Conservation (phyloP, 179 eudicot genomes). For the Actinidia polygama region DNA sequence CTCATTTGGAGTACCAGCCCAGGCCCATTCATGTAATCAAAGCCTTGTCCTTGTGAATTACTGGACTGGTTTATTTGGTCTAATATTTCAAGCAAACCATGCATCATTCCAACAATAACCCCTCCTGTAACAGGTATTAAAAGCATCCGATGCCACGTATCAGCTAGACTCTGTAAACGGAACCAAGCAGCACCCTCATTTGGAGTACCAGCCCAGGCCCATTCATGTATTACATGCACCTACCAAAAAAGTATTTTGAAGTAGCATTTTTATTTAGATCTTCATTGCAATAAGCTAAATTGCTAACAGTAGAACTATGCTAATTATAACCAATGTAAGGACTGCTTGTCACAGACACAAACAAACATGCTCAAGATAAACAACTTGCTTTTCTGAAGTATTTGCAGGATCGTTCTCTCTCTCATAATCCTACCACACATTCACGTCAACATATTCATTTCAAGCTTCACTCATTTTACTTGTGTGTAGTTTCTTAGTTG, state of each 20-base stretch:
- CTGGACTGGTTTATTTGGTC: constrained; percentile 75
- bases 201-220: constrained; percentile 99
- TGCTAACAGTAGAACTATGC: no score
- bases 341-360: not conserved
- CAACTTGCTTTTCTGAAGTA: not conserved
- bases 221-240: constrained; percentile 60
- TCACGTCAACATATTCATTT: no score
- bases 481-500: no score
- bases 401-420: not conserved
- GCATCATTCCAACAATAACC: constrained; percentile 96
- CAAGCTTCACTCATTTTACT: no score
- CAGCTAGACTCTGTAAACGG: constrained; percentile 85
- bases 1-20: constrained; percentile 99
- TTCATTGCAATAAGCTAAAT: not conserved
- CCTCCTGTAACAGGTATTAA: constrained; percentile 90
- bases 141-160: constrained; percentile 94
- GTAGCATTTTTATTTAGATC: not conserved
- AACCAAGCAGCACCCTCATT: constrained; percentile 98
- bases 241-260: not conserved
- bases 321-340: no score
- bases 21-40: constrained; percentile 91
- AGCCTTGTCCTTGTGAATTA: constrained; percentile 66
- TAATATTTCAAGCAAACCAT: constrained; percentile 86
- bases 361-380: not conserved
- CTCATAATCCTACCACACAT: no score